These are phyloP conservation scores for Purshia tridentata DNA, from an alignment of 306 rosid species.

Conservation along the genomic window DNA sequence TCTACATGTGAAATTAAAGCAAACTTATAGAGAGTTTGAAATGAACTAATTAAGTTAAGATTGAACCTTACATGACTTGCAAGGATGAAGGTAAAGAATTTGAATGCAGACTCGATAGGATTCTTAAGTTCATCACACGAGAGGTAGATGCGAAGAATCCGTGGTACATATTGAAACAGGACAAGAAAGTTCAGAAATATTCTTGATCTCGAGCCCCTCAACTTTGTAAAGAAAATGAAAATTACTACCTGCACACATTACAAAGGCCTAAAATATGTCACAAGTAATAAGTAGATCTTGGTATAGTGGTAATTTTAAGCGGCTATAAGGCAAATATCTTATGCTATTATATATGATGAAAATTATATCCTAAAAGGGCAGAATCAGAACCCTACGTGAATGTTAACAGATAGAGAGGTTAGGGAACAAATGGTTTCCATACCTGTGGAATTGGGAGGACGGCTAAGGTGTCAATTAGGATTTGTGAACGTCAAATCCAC, in stretches of 20 bases:
- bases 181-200: slow-evolving; percentile 17
- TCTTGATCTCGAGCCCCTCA: slow-evolving; percentile 26
- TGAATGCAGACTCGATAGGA: slow-evolving; percentile 12
- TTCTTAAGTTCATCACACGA: not conserved
- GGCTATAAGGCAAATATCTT: not conserved
- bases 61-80: slow-evolving; percentile 21
- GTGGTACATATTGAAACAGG: slow-evolving; percentile 24
- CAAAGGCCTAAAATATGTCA: not conserved
- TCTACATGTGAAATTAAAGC: no score
- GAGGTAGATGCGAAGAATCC: slow-evolving; percentile 21
- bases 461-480: slow-evolving; percentile 28
- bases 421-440: not conserved
- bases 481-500: not conserved
- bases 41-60: not conserved
- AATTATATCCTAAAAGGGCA: not conserved
- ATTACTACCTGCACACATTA: slow-evolving; percentile 9
- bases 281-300: not conserved
- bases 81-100: slow-evolving; percentile 26
- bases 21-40: no score
- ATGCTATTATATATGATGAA: not conserved
- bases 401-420: not conserved
- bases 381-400: not conserved
- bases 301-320: not conserved
- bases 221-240: slow-evolving; percentile 18
- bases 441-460: slow-evolving; percentile 34